These are phyloP conservation scores for Trichoderma oligosporum DNA, from an alignment of 2,329 filamentous ascomycete species.

Conservation along the genomic window DNA sequence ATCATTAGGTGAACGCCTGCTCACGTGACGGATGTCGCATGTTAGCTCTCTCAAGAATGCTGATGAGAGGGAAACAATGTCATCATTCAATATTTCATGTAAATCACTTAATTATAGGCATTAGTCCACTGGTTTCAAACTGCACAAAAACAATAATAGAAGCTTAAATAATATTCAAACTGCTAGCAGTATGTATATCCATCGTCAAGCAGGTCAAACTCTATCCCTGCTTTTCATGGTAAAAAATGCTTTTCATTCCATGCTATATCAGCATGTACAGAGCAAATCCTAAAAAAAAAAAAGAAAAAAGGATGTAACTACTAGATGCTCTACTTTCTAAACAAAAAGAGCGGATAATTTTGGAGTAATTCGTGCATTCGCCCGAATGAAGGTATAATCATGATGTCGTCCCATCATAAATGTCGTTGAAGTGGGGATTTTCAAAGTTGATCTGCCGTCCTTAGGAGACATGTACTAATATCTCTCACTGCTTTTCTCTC, in stretches of 20 bases:
- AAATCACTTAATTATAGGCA: too few species aligned
- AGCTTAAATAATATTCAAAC: not conserved
- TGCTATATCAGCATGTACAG: not conserved
- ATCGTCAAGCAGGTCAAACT: not conserved
- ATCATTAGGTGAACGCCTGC: conserved; percentile 16
- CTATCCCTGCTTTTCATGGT: too few species aligned
- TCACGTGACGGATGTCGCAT: conserved; percentile 15
- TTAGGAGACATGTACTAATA: not conserved
- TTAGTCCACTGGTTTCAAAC: too few species aligned
- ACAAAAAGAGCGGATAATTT: conserved; percentile 14
- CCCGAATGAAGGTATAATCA: conserved; percentile 25
- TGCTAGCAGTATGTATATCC: not conserved
- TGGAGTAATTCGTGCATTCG: conserved; percentile 5
- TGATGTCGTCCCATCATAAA: conserved; percentile 39
- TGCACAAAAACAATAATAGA: too few species aligned
- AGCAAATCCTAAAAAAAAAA: conserved; percentile 14
- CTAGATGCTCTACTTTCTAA: conserved; percentile 12
- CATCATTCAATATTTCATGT: not conserved
- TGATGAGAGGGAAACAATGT: not conserved
- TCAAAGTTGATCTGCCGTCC: conserved; percentile 31
- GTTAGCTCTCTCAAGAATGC: not conserved
- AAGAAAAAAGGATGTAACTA: conserved; percentile 1
- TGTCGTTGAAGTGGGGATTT: conserved; percentile 37
- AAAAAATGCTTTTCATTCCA: not conserved
- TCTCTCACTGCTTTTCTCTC: not conserved